Conservation (phyloP, 2,329 filamentous ascomycete genomes). For the Colletotrichum musicola region DNA sequence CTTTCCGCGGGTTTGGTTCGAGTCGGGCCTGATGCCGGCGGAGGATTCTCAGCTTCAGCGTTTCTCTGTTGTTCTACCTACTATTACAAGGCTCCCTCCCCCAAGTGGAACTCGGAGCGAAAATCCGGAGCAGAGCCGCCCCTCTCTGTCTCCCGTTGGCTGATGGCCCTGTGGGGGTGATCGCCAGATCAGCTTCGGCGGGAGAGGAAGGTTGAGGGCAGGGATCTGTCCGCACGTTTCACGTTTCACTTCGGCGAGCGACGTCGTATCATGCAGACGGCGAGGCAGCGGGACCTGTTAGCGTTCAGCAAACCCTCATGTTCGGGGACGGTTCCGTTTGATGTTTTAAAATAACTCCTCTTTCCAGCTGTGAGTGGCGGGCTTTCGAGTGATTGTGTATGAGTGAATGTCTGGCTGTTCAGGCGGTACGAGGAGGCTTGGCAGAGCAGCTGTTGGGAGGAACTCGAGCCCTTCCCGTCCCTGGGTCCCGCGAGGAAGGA, state of each 20-base stretch:
- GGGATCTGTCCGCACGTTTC: constrained; percentile 38
- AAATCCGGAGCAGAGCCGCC: not conserved
- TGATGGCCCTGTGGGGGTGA: constrained; percentile 16
- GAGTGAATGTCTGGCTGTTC: not conserved
- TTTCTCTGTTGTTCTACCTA: not conserved
- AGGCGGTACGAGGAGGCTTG: constrained; percentile 15
- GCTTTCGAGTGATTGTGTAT: no score
- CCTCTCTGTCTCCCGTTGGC: not conserved
- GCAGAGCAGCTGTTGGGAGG: constrained; percentile 2
- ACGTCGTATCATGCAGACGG: constrained; percentile 30
- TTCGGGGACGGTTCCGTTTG: constrained; percentile 27
- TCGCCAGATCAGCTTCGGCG: constrained; percentile 23
- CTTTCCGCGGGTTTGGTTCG: not conserved
- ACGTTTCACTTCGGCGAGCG: constrained; percentile 37
- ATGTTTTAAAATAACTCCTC: constrained; percentile 21
- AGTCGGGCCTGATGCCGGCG: not conserved
- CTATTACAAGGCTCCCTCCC: not conserved
- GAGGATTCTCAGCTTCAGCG: not conserved
- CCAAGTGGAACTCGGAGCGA: constrained; percentile 5
- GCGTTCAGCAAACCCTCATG: constrained; percentile 8
- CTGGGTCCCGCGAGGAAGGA: not conserved
- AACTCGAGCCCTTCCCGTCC: not conserved
- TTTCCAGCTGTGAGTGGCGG: not conserved
- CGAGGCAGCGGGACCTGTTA: constrained; percentile 2
- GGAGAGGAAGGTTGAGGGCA: constrained; percentile 25